Base-by-base conservation (phyloP, 768 basidiomycete genomes). In the Suillus bovinus region DNA sequence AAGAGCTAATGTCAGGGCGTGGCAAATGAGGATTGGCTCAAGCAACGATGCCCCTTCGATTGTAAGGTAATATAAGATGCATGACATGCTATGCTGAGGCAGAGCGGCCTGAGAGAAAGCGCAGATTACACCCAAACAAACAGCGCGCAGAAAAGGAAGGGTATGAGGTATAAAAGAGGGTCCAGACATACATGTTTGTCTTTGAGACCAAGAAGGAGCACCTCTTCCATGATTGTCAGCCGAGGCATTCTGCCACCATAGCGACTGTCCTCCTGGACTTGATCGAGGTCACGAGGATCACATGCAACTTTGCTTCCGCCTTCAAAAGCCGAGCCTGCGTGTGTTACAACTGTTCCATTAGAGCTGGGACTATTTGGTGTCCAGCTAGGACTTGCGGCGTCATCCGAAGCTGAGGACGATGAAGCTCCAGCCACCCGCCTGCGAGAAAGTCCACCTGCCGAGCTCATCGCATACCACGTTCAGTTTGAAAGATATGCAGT, bases 211-310 rank as follows among this genome's bases (percentile, higher is more conserved):
- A 99, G 78, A 61, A 99, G 76, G 64, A 99, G 79, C 7, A 99
- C 88, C 79, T 99, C 97, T 79, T 99, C 97, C 91, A 99, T 92
- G 61, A 99, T 83, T 29, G 97, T 99, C 68, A 99, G 79, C 61
- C 82, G 81, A 3, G 97, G 97, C 75, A 90, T 83, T 75, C 84
- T 87, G 22, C 89, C 90, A 4, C 89, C 88, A 61, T 83, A 70
- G 60, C 80, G 81, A n/a, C 73, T 80, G 64, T 88, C 86, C 67
- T 89, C 86, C 50, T 82, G 82, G 41, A 85, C 88, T 59, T 85
- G 83, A 71, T 91, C 85, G 66, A 97, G 74, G 78, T 99, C 97
- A 59, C 94, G 80, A 3, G 94, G 95, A 80, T 99, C 97, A 71
- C 83, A 98, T 6, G 96, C 97, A 70, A 99, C 86, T 79, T 89